Evolutionary conservation across 768 basidiomycete species (phyloP).

Genomic region (Boletus sensibilis): DNA sequence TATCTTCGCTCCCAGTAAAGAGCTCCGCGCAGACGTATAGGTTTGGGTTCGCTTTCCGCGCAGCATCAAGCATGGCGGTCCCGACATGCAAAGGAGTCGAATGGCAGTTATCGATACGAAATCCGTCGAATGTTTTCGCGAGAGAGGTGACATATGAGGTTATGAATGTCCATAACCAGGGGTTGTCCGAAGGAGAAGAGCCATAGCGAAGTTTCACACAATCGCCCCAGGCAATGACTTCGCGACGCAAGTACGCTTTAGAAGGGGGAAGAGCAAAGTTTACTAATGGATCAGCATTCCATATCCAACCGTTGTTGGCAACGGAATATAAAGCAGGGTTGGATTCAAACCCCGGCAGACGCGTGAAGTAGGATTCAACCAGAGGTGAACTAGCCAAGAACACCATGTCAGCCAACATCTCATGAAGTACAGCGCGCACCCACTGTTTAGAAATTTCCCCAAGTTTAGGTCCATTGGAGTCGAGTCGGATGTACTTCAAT

Average conservation of each 20-base stretch:
- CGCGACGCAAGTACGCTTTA: constrained; percentile 91
- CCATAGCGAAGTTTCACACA: constrained; percentile 99
- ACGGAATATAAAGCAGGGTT: constrained; percentile 64
- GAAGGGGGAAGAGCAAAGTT: constrained; percentile 94
- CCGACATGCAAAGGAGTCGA: constrained; percentile 97
- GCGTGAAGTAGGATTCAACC: constrained; percentile 91
- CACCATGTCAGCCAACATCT: constrained; percentile 6
- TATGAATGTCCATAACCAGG: constrained; percentile 95
- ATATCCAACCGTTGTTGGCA: constrained; percentile 99
- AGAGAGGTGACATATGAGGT: constrained; percentile 76
- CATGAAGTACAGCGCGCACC: constrained; percentile 30
- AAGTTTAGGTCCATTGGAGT: constrained; percentile 77
- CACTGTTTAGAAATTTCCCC: constrained; percentile 77
- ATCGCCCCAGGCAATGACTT: constrained; percentile 97
- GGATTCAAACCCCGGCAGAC: constrained; percentile 59
- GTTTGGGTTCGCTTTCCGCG: constrained; percentile 83
- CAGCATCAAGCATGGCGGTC: constrained; percentile 89
- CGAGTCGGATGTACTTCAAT: constrained; percentile 77
- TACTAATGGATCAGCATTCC: constrained; percentile 89
- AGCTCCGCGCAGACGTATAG: constrained; percentile 97
- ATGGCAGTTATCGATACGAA: constrained; percentile 98
- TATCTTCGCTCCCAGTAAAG: constrained; percentile 94
- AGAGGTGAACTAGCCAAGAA: constrained; percentile 64
- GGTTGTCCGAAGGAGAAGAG: constrained; percentile 71
- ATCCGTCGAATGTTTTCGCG: constrained; percentile 87